phyloP scores from a whole-genome alignment of 179 eudicot species.

The Camellia oleifera region DNA sequence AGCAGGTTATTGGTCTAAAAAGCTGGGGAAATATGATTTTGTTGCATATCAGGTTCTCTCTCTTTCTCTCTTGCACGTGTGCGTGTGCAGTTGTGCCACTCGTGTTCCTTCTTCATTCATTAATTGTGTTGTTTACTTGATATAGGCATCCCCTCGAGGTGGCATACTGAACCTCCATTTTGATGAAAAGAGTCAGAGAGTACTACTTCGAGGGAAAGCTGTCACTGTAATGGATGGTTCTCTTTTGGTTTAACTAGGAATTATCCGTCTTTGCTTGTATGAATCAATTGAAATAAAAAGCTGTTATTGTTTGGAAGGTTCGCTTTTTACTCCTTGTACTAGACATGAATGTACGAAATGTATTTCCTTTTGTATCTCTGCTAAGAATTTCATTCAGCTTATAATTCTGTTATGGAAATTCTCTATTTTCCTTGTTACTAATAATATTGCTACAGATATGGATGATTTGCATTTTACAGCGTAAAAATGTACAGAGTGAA shows the following conservation, averaged over 20 bases:
- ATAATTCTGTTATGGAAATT: not conserved
- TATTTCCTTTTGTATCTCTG: not conserved
- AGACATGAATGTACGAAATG: not conserved
- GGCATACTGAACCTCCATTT: conserved; percentile 63
- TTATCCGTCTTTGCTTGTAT: conserved; percentile 1
- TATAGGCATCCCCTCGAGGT: conserved; percentile 78
- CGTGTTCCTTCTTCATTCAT: not conserved
- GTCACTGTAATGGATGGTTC: conserved; percentile 70
- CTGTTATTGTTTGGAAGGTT: no score
- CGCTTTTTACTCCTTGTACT: not conserved
- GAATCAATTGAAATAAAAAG: conserved; percentile 49
- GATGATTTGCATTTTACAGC: no score
- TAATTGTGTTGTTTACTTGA: conserved; percentile 14
- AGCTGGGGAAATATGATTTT: conserved; percentile 61
- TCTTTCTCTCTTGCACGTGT: not conserved
- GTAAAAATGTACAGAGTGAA: no score
- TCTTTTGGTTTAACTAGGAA: conserved; percentile 38
- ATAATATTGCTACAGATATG: no score
- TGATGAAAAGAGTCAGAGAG: conserved; percentile 59
- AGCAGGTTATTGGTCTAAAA: conserved; percentile 67
- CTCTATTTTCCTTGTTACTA: not conserved
- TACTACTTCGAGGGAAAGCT: conserved; percentile 72
- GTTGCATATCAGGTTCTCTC: conserved; percentile 53
- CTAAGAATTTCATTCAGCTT: not conserved
- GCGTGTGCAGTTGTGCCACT: not conserved